phyloP scores from a whole-genome alignment of 2,329 filamentous ascomycete species.

The Ophiostoma sp. region DNA sequence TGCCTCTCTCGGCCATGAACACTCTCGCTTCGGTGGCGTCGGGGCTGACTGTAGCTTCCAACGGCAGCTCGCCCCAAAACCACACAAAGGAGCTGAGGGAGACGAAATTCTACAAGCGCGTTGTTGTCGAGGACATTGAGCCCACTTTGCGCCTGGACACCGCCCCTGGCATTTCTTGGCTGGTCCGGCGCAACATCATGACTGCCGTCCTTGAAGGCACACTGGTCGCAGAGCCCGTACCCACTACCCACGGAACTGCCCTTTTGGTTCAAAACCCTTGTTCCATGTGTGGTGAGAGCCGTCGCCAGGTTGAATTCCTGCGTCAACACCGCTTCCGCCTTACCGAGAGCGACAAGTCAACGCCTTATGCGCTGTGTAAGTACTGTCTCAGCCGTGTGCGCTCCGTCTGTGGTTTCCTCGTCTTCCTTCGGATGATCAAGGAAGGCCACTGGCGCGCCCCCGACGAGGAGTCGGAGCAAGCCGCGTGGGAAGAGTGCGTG shows the following conservation, averaged over 20 bases:
- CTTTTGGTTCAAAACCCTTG: constrained; percentile 44
- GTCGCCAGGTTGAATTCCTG: constrained; percentile 64
- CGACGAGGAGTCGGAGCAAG: constrained; percentile 74
- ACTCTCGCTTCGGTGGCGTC: constrained; percentile 38
- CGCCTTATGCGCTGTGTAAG: constrained; percentile 81
- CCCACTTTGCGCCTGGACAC: constrained; percentile 84
- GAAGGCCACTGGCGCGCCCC: constrained; percentile 88
- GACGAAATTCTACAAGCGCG: constrained; percentile 88
- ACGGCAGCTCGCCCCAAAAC: constrained; percentile 37
- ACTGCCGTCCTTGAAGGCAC: constrained; percentile 78
- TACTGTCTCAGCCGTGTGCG: constrained; percentile 81
- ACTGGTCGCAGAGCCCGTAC: constrained; percentile 83
- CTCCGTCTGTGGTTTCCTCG: constrained; percentile 85
- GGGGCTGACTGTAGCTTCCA: constrained; percentile 38
- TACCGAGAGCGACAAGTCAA: constrained; percentile 77
- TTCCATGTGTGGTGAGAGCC: constrained; percentile 79
- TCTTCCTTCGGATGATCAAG: constrained; percentile 83
- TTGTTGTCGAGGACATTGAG: constrained; percentile 84
- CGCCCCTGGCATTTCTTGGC: constrained; percentile 87
- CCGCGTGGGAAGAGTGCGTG: constrained; percentile 92
- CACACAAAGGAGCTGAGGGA: constrained; percentile 59
- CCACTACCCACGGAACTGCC: constrained; percentile 35
- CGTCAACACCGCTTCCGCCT: constrained; percentile 85
- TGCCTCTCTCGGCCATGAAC: constrained; percentile 14
- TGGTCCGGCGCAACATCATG: constrained; percentile 79